Conservation (phyloP, 2,329 filamentous ascomycete species). For the Colletotrichum liaoningense region DNA sequence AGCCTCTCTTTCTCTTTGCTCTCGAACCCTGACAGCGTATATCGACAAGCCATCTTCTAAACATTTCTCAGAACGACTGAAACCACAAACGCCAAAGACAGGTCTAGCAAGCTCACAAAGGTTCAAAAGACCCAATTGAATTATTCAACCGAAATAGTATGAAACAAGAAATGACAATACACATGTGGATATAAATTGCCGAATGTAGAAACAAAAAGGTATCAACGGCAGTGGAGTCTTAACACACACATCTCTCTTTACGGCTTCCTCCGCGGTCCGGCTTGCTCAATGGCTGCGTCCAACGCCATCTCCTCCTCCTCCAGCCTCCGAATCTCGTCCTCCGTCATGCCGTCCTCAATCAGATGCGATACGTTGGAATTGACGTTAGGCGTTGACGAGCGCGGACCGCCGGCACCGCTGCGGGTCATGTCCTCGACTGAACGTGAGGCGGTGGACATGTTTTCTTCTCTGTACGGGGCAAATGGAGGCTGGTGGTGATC, state of each 20-base stretch:
- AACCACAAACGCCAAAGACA: too few relatives aligned
- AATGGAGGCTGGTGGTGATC: constrained; percentile 12
- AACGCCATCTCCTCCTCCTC: constrained; percentile 69
- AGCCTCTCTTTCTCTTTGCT: too few relatives aligned
- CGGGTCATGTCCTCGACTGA: constrained; percentile 18
- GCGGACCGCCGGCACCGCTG: constrained; percentile 5
- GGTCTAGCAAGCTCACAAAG: too few relatives aligned
- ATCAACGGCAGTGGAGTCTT: not conserved
- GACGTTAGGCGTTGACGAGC: constrained; percentile 37
- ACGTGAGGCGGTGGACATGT: constrained; percentile 7
- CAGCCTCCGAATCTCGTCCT: constrained; percentile 64
- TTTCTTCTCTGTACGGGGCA: constrained; percentile 21
- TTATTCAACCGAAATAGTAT: not conserved
- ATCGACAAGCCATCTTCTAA: too few relatives aligned
- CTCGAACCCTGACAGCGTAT: too few relatives aligned
- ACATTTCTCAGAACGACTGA: too few relatives aligned
- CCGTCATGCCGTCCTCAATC: constrained; percentile 71
- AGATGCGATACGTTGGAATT: constrained; percentile 60
- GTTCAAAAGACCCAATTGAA: too few relatives aligned
- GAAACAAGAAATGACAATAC: not conserved
- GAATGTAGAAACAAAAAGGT: not conserved
- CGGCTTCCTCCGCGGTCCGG: constrained; percentile 38
- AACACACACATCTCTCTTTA: not conserved
- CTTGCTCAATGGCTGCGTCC: constrained; percentile 66
- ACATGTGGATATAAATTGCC: not conserved